Conservation (phyloP, 2,329 filamentous ascomycete species). For the Botrytis galanthina region DNA sequence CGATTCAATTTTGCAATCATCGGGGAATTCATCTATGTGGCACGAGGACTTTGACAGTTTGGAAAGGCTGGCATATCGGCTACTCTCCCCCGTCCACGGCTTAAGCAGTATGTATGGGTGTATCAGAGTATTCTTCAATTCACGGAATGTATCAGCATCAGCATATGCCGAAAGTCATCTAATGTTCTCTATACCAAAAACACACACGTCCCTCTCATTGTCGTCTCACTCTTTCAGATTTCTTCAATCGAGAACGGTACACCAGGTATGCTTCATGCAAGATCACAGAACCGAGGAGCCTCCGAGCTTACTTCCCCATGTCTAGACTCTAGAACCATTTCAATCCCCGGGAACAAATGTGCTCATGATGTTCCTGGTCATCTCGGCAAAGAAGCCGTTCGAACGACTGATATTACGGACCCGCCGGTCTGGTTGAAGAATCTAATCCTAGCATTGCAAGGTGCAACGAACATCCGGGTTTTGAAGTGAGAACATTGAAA, state of each 20-base stretch:
- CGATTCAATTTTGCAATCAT: background rate
- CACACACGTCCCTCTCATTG: background rate
- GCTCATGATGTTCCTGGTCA: background rate
- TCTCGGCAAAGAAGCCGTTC: background rate
- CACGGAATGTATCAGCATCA: background rate
- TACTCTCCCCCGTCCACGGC: background rate
- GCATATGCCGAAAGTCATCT: background rate
- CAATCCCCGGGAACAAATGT: background rate
- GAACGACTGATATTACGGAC: slow-evolving; percentile 6
- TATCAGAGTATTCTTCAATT: background rate
- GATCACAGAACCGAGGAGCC: background rate
- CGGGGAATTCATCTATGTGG: background rate
- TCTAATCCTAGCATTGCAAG: background rate
- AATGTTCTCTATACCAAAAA: background rate
- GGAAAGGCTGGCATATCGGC: background rate
- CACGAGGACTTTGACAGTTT: background rate
- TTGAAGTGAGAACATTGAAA: background rate
- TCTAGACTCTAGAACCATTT: background rate
- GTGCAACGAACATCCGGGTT: background rate
- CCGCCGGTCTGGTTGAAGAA: slow-evolving; percentile 2
- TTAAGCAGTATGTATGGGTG: background rate
- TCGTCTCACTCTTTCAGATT: background rate
- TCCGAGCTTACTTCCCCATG: background rate
- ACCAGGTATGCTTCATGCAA: background rate
- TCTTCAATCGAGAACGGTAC: no score